Conservation (phyloP, 2,329 filamentous ascomycete species). For the Calonectria honghensis region DNA sequence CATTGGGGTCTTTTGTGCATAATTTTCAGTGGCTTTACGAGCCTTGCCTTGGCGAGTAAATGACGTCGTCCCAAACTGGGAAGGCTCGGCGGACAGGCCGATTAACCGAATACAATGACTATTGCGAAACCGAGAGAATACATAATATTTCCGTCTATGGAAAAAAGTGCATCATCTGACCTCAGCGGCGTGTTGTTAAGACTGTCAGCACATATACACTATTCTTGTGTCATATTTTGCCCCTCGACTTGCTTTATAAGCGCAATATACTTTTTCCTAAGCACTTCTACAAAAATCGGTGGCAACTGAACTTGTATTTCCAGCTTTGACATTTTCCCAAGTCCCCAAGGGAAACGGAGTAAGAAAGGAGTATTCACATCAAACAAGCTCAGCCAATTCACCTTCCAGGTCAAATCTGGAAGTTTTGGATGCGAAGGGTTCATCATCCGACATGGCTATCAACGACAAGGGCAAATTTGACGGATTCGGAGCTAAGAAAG, state of each 20-base stretch:
- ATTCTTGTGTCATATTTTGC: not conserved
- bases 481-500: not conserved
- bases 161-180: not conserved
- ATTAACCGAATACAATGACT: not conserved
- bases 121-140: no score
- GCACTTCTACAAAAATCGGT: not conserved
- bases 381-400: not conserved
- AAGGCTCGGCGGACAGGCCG: not conserved
- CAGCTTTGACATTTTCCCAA: no score
- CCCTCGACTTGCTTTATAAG: not conserved
- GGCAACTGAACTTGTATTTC: not conserved
- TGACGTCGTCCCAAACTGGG: not conserved
- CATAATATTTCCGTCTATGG: not conserved
- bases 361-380: not conserved
- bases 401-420: not conserved
- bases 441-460: not conserved
- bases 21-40: not conserved
- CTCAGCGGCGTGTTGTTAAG: not conserved
- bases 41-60: not conserved
- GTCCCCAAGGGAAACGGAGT: not conserved
- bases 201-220: not conserved
- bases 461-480: not conserved
- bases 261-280: not conserved
- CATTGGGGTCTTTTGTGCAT: slow-evolving; percentile 11
- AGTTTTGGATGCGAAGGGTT: not conserved